Conservation (phyloP, 768 basidiomycete species). For the Termitomyces sp. region DNA sequence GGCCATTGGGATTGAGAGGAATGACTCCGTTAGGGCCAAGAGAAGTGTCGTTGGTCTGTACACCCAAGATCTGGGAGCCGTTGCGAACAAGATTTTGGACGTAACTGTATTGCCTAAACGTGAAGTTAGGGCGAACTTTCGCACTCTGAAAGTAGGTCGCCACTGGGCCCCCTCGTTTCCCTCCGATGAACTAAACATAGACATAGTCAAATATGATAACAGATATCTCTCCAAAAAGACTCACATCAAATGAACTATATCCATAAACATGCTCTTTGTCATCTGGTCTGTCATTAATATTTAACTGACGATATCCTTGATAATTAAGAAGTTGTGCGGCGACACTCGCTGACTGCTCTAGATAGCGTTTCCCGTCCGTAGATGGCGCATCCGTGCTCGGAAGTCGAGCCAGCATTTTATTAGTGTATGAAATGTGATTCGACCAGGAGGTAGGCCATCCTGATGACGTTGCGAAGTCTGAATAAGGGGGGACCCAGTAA, state of each 20-base stretch:
- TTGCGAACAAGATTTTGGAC: slow-evolving; percentile 56
- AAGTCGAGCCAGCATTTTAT: slow-evolving; percentile 45
- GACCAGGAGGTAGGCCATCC: slow-evolving; percentile 58
- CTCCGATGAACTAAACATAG: slow-evolving; percentile 33
- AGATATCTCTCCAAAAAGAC: slow-evolving; percentile 7
- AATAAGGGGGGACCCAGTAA: slow-evolving; percentile 52
- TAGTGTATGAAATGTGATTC: slow-evolving; percentile 49
- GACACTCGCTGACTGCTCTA: slow-evolving; percentile 47
- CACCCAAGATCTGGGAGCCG: slow-evolving; percentile 52
- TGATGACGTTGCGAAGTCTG: slow-evolving; percentile 44
- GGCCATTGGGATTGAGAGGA: slow-evolving; percentile 51
- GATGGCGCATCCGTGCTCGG: slow-evolving; percentile 59
- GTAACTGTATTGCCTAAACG: slow-evolving; percentile 43
- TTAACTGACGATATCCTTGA: slow-evolving; percentile 50
- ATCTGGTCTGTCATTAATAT: slow-evolving; percentile 55
- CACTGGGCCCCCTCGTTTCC: slow-evolving; percentile 53
- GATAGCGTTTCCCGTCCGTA: slow-evolving; percentile 56
- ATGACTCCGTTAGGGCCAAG: slow-evolving; percentile 55
- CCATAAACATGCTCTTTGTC: slow-evolving; percentile 59
- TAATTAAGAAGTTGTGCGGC: slow-evolving; percentile 38
- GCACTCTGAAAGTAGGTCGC: slow-evolving; percentile 62
- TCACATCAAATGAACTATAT: slow-evolving; percentile 43
- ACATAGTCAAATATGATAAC: neutral
- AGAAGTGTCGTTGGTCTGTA: slow-evolving; percentile 57
- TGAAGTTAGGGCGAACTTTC: slow-evolving; percentile 47